Evolutionary conservation across 768 basidiomycete genomes (phyloP).

Genomic region (Tylopilus balloui): DNA sequence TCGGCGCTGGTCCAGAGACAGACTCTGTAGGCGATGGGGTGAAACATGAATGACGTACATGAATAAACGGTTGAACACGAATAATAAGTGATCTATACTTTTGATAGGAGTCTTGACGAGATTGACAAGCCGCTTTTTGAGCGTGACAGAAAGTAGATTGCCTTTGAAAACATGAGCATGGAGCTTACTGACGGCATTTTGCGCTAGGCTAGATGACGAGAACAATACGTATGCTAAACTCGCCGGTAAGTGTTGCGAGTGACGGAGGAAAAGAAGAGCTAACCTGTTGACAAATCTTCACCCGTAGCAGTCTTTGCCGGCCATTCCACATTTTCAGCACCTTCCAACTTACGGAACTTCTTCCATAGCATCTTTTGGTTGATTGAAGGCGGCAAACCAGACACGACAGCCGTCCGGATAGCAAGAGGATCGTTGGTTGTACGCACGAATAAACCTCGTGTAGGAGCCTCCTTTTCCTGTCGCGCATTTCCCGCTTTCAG

Average conservation of each 20-base stretch:
- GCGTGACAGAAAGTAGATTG: constrained; percentile 72
- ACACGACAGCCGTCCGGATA: constrained; percentile 72
- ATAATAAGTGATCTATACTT: constrained; percentile 9
- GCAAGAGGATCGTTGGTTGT: constrained; percentile 68
- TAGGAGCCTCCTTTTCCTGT: constrained; percentile 40
- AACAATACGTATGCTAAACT: constrained; percentile 71
- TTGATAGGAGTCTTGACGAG: constrained; percentile 46
- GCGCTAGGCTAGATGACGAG: constrained; percentile 59
- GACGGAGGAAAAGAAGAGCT: neutral
- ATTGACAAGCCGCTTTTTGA: constrained; percentile 81
- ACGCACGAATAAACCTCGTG: constrained; percentile 30
- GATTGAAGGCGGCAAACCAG: constrained; percentile 62
- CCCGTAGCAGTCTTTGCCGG: constrained; percentile 45
- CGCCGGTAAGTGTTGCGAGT: neutral
- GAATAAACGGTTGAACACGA: neutral
- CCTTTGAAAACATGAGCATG: constrained; percentile 95
- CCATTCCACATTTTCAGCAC: constrained; percentile 75
- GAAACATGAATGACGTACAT: neutral
- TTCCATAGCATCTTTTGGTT: constrained; percentile 76
- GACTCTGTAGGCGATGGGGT: constrained; percentile 18
- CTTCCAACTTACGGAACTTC: constrained; percentile 74
- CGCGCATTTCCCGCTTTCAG: constrained; percentile 26
- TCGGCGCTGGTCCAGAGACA: constrained; percentile 46
- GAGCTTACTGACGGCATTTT: constrained; percentile 69
- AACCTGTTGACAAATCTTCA: constrained; percentile 52